Base-by-base conservation (phyloP, 306 rosid genomes). In the Arachis hypogaea region DNA sequence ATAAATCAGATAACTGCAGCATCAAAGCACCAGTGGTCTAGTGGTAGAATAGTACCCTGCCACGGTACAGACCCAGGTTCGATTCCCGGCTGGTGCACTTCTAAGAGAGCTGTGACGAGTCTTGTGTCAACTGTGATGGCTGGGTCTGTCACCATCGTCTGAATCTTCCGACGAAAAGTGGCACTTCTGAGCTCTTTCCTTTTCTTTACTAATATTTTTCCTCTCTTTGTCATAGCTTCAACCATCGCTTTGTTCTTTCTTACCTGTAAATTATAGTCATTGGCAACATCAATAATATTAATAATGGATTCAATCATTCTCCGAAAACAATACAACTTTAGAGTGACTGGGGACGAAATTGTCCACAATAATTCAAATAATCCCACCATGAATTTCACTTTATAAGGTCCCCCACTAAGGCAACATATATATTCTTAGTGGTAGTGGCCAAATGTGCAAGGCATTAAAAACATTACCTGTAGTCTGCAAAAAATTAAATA, bases 41-140 rank as follows among this genome's bases (percentile, higher is more conserved):
- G 96, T 89, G 96, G 96, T 89, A 89, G 97, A 87, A 87, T 93
- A 89, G 93, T 89, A 83, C 90, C 91, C 91, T 89, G 87, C 84
- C 87, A 86, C 80, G 84, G 87, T 86, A 86, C 85, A 83, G 85
- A 83, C 85, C 82, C 77, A 86, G 92, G 94, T 88, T 91, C 87
- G 90, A 91, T 88, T 91, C 90, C 92, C 86, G 87, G 90, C 89
- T 87, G 92, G 90, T 83, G 90, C 97, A 64, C 4, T 33, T 3
- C 0, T 8, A 40, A 59, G 0, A 0, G 59, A 30, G 82, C 77
- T 0, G 3, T 71, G 77, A 71, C 0, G 77, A 78, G 0, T 0
- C 0, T 3, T 12, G 82, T 47, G 77, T 6, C 16, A 11, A 45
- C 0, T 61, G 67, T 63, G 77, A 52, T 42, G 0, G 65, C 1